Base-by-base conservation (phyloP, 2,329 filamentous ascomycete genomes). In the Fusarium proliferatum region DNA sequence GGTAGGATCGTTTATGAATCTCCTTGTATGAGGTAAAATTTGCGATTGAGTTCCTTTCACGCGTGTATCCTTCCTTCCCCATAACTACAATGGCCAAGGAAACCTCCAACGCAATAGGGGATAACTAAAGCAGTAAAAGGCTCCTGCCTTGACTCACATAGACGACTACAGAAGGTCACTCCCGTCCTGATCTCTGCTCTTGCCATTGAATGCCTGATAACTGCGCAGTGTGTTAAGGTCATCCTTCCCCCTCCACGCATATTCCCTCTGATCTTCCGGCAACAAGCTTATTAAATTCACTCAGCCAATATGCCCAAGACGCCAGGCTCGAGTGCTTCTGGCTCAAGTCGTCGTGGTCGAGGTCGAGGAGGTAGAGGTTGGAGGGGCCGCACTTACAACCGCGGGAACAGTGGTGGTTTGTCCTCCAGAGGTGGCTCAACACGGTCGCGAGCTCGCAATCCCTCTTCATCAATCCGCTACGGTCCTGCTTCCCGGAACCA, bases 281-380 rank as follows among this genome's bases (percentile, higher is more conserved):
- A 59, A 51, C 56, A n/a, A 42, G 19, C 8, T 30, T 19, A 34
- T 42, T 9, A 17, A 38, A 28, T 19, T 16, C 21, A 23, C 26
- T 28, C 36, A 5, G 19, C 17, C 13, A 34, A 9, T 26, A 79
- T 78, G 73, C 55, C 76, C 15, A 68, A 52, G 36, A 43, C 43
- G 9, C 59, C 57, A 42, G 49, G 38, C 16, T 71, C 68, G 11
- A 48, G 49, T 45, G 26, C 64, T 39, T 73, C 66, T 19, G 30
- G 56, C 33, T 67, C 70, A 15, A 51, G 49, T 23, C 52, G 59
- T 30, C 67, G 57, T 51, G 69, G 56, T n/a, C 69, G 53, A 57
- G 55, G 63, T 4, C 69, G 53, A 61, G 55, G 60, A 6, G 45
- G 58, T 30, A 60, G 57, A 67, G 51, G 36, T n/a, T 30, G 46